Evolutionary conservation across 805 yeast species (phyloP).

Genomic region (Starmerella gropengiesseri): DNA sequence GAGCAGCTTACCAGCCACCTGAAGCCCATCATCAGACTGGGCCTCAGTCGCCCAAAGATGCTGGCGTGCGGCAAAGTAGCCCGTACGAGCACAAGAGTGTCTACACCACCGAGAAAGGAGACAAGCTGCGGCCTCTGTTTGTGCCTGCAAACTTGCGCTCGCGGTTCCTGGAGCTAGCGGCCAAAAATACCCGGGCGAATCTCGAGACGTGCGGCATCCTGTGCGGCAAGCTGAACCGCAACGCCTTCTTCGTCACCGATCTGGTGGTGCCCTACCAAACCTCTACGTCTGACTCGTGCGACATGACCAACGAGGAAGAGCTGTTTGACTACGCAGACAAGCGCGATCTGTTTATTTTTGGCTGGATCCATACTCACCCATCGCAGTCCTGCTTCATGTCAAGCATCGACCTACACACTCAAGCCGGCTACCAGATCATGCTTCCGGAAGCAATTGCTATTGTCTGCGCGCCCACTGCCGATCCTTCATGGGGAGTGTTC

Average conservation of each 20-base stretch:
- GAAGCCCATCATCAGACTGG: no score
- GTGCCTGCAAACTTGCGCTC: conserved; percentile 38
- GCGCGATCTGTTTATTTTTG: conserved; percentile 49
- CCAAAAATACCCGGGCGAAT: conserved; percentile 38
- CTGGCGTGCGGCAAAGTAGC: no score
- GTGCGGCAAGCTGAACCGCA: conserved; percentile 49
- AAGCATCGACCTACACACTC: conserved; percentile 58
- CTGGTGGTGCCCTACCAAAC: conserved; percentile 53
- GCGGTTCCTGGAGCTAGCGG: conserved; percentile 39
- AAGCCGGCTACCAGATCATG: conserved; percentile 58
- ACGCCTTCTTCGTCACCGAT: conserved; percentile 54
- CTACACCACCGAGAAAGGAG: conserved; percentile 9
- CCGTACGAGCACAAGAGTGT: conserved; percentile 3
- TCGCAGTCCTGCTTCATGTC: conserved; percentile 61
- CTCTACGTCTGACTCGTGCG: conserved; percentile 52
- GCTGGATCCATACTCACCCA: conserved; percentile 71
- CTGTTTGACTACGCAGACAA: conserved; percentile 46
- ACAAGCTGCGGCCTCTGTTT: conserved; percentile 37
- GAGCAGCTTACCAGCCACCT: no score
- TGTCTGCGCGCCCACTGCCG: conserved; percentile 47
- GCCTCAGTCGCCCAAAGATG: no score
- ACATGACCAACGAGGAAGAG: conserved; percentile 48
- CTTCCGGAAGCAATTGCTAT: conserved; percentile 58
- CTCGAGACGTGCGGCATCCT: conserved; percentile 59
- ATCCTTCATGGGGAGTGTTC: conserved; percentile 45